Base-by-base conservation (phyloP, 169 alveolate genomes). In the Toxoplasma gondii region DNA sequence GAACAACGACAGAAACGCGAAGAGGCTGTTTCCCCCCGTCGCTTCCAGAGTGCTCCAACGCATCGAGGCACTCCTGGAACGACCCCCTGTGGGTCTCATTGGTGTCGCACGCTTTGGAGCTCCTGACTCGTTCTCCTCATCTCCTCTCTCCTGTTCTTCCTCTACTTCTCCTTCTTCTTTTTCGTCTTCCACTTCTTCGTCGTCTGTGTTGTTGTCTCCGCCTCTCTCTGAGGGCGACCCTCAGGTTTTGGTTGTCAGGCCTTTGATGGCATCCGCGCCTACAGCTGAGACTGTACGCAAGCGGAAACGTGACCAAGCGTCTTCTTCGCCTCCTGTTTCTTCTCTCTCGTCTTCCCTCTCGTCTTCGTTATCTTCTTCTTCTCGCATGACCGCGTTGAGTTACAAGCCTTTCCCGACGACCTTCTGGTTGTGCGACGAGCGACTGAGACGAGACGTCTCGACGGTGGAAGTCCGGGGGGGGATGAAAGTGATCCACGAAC, bases 351-450 rank as follows among this genome's bases (percentile, higher is more conserved):
- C 41, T 17, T 17, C 49, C 10, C 22, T 29, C n/a, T 12, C 19
- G 12, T 74, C 44, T 74, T 74, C 49, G 86, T 2, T 17, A 12
- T n/a, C 45, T 41, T 27, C 45, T 44, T 41, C 86, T 16, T 64
- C 74, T 10, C n/a, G n/a, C 58, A 12, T 22, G n/a, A 22, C 74
- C 7, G 74, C 7, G 31, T 16, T 31, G 22, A 64, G 22, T 31
- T 64, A 64, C 74, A 1, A 84, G 17, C 96, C 96, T 19, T 94
- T 94, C 53, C 96, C 96, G 0, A 94, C 96, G 0, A 88, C 94
- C 39, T 94, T 87, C 41, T 94, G 96, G 96, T 67, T 94, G 34
- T 69, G 88, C 69, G 92, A 88, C 83, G 69, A 31, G 34, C 45
- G 38, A 22, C 92, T 88, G 36, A 19, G 69, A 2, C 69, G 70